Evolutionary conservation across 2,329 filamentous ascomycete genomes (phyloP), one percentile per base, ranked within the genome.

Genomic region (Nothophoma quercina): DNA sequence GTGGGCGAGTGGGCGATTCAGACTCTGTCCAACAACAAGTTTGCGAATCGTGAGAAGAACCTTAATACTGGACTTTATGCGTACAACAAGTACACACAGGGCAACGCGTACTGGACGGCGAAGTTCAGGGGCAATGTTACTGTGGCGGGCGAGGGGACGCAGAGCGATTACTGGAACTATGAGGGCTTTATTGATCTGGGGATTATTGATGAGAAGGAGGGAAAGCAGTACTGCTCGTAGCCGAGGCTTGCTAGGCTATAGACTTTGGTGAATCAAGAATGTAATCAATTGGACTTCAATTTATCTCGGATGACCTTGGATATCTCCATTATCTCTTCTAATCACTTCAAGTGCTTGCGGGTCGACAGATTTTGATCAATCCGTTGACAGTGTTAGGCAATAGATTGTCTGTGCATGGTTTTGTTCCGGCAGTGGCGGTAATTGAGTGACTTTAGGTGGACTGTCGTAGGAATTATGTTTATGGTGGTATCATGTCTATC

Each of bases 1-100:
- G 62, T 74, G 8, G 73, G 73, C 22, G 71, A 75, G 52, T 75
- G 70, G 70, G 59, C 63, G 3, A 60, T 75, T 13, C 67, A 75
- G 58, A 64, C 65, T 3, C 51, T 60, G 19, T 60, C 62, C 21
- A 69, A 74, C 43, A 76, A 75, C 56, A 64, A 58, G 7, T 58
- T 73, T 18, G 62, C 56, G 2, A 60, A 58, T 18, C 54, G 70
- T 4, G 64, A 63, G 47, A 65, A 56, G 12, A 58, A 68, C 26
- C 64, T 69, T 40, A 67, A 74, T 44, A 72, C 70, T 0, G 65
- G 70, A 42, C 30, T 67, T 2, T 73, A 73, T 46, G 70, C 71
- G 9, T 75, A 61, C 38, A 57, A 62, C n/a, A 71, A 69, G 51
- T 69, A 68, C 57, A 60, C 63, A 1, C 57, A 63, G 13, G 73